Conservation (phyloP, 208 protist genomes). For the Leptomonas pyrrhocoris region DNA sequence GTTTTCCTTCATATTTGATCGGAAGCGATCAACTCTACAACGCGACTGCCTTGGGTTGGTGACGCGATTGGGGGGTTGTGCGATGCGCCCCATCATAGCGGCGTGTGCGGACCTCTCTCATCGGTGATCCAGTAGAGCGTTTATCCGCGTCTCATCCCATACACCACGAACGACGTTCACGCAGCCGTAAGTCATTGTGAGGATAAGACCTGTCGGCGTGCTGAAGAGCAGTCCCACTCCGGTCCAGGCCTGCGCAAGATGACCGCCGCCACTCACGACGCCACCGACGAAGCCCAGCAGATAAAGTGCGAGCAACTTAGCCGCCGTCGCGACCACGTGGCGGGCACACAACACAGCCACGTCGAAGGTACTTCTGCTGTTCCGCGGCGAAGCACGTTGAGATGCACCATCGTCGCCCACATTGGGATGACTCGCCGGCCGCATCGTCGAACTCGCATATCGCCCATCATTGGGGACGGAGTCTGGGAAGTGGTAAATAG, state of each 20-base stretch:
- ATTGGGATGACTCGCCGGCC: background rate
- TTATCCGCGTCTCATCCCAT: conserved; percentile 26
- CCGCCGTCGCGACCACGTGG: conserved; percentile 10
- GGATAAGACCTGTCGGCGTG: background rate
- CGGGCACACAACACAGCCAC: background rate
- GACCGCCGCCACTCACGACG: background rate
- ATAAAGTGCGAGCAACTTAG: conserved; percentile 18
- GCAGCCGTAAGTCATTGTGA: conserved; percentile 4
- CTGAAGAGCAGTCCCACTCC: background rate
- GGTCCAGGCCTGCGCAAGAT: background rate
- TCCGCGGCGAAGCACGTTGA: background rate
- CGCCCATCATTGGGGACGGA: background rate
- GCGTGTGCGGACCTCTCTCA: background rate
- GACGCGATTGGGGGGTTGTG: too few relatives aligned
- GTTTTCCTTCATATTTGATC: too few relatives aligned
- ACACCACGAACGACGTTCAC: conserved; percentile 16
- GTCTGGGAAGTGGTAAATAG: background rate
- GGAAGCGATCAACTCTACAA: too few relatives aligned
- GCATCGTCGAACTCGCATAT: conserved; percentile 8
- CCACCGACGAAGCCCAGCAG: conserved; percentile 5
- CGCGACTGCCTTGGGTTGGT: too few relatives aligned
- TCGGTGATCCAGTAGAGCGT: conserved; percentile 6
- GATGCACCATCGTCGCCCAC: conserved; percentile 5
- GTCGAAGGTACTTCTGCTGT: background rate
- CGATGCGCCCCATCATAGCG: too few relatives aligned